Percentiles rank a stretch among this genome's conserved stretches.
Evolutionary conservation across 306 rosid genomes (phyloP).

Genomic region (Malus sylvestris): DNA sequence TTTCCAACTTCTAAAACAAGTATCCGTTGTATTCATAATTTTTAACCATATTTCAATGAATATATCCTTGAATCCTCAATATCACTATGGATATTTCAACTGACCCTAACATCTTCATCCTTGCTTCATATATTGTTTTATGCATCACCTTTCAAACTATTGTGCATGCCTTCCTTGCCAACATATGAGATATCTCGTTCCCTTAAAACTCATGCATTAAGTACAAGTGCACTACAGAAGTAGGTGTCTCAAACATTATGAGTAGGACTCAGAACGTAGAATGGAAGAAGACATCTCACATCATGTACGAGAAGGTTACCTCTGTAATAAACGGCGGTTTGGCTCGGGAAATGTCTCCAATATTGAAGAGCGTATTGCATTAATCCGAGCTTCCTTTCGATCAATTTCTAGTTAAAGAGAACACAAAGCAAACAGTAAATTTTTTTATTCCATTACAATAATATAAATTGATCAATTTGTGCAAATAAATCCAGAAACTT

Average conservation of each 20-base stretch:
- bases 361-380: constrained; percentile 80
- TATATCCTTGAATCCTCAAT: background rate
- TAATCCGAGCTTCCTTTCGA: constrained; percentile 77
- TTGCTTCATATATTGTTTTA: background rate
- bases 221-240: background rate
- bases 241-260: background rate
- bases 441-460: constrained; percentile 5
- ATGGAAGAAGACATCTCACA: background rate
- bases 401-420: constrained; percentile 65
- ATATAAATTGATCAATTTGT: background rate
- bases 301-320: constrained; percentile 36
- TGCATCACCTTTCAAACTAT: background rate
- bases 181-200: background rate
- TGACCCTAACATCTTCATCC: background rate
- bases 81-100: background rate
- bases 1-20: background rate
- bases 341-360: constrained; percentile 97
- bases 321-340: constrained; percentile 84
- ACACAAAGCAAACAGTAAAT: constrained; percentile 10
- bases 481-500: constrained; percentile 4
- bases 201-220: background rate
- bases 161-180: background rate
- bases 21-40: background rate
- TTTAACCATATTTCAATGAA: background rate
- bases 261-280: background rate